A percentile compares a stretch with the other conserved stretches of the same genome.
Conservation (phyloP, 2,329 filamentous ascomycete genomes). For the Madurella mycetomatis region DNA sequence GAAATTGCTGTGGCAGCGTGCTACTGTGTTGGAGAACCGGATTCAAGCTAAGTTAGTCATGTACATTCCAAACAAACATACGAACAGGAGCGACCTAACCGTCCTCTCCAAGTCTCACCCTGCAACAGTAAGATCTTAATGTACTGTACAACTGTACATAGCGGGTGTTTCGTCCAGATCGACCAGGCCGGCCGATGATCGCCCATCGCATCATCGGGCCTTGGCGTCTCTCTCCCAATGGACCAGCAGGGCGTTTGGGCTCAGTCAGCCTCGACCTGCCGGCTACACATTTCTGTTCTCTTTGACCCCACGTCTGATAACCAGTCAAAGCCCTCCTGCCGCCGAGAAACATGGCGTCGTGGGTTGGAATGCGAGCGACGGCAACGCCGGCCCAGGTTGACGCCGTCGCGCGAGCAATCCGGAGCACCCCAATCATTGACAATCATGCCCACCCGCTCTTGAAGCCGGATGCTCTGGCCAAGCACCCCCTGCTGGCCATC, state of each 20-base stretch:
- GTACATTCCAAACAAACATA: too few species aligned
- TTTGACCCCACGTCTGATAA: not conserved
- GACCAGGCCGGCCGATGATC: not conserved
- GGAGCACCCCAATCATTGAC: slow-evolving; percentile 62
- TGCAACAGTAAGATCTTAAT: not conserved
- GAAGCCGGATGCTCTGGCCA: slow-evolving; percentile 43
- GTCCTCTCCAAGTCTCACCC: too few species aligned
- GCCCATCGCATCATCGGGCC: not conserved
- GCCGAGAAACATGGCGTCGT: slow-evolving; percentile 22
- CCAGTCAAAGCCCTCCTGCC: not conserved
- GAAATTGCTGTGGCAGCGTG: too few species aligned
- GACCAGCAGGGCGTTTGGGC: too few species aligned
- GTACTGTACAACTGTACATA: not conserved
- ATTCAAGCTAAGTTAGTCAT: too few species aligned
- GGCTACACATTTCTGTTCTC: not conserved
- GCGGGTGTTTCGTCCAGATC: not conserved
- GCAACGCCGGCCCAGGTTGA: slow-evolving; percentile 29
- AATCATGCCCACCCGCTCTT: slow-evolving; percentile 69
- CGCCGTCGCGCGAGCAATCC: slow-evolving; percentile 39
- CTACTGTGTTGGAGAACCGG: too few species aligned
- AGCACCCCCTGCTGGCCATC: slow-evolving; percentile 53
- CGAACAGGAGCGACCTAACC: too few species aligned
- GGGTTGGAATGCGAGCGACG: slow-evolving; percentile 25
- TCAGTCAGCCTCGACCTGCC: not conserved
- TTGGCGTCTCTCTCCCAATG: not conserved